Conservation (phyloP, 306 rosid genomes). For the Benincasa hispida region DNA sequence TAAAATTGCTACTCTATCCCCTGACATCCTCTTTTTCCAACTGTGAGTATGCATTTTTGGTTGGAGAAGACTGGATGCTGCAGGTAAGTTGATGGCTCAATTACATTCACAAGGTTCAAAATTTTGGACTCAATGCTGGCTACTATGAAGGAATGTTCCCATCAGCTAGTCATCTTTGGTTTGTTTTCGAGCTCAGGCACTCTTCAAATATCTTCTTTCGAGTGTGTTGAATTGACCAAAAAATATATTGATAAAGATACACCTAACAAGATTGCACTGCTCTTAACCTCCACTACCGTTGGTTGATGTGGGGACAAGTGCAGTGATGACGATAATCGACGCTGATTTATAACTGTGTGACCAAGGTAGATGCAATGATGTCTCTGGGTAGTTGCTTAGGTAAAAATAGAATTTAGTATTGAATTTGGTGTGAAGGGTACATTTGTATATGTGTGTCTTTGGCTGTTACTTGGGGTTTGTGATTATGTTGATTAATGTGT, state of each 20-base stretch:
- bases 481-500: slow-evolving; percentile 1
- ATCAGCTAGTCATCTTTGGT: not conserved
- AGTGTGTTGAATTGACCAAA: not conserved
- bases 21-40: not conserved
- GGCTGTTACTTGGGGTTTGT: not conserved
- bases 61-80: not conserved
- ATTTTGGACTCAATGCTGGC: not conserved
- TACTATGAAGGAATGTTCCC: not conserved
- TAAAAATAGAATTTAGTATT: not conserved
- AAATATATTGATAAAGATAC: not conserved
- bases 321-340: not conserved
- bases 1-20: not conserved
- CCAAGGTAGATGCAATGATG: not conserved
- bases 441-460: slow-evolving; percentile 4
- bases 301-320: not conserved
- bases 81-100: not conserved
- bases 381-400: not conserved
- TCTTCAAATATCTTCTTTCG: not conserved
- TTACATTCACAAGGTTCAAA: not conserved
- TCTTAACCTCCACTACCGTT: not conserved
- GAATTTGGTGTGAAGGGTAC: slow-evolving; percentile 1
- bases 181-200: not conserved
- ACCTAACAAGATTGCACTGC: not conserved
- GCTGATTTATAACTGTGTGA: not conserved
- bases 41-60: not conserved